phyloP scores from a whole-genome alignment of 2,329 filamentous ascomycete genomes.

The Grosmannia clavigera region DNA sequence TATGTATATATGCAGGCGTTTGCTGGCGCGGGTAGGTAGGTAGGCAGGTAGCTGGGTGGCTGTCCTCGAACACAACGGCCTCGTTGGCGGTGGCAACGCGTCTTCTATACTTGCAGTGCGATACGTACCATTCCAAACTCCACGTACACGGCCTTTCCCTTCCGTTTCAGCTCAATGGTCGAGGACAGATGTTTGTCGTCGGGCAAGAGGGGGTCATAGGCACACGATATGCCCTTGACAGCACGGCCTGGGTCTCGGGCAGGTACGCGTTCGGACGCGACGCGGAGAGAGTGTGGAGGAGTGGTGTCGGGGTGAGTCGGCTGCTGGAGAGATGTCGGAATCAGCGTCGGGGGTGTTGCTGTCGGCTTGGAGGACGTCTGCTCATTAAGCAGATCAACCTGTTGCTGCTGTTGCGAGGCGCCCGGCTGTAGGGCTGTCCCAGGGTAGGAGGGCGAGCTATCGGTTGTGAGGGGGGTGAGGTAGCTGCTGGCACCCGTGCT shows the following conservation, averaged over 20 bases:
- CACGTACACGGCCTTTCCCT: conserved; percentile 47
- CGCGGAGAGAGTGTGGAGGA: background rate
- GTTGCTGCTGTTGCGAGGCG: background rate
- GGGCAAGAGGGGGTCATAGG: conserved; percentile 43
- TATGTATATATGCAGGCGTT: conserved; percentile 4
- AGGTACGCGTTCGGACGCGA: conserved; percentile 29
- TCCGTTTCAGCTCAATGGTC: conserved; percentile 37
- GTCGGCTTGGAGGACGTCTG: background rate
- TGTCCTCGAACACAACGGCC: background rate
- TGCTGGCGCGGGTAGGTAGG: background rate
- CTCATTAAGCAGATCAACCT: background rate
- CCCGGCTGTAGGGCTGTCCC: background rate
- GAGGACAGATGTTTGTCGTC: conserved; percentile 32
- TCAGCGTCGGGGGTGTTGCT: conserved; percentile 32
- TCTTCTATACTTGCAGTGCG: background rate
- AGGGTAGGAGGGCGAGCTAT: conserved; percentile 35
- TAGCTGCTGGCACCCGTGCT: conserved; percentile 30
- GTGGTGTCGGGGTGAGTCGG: conserved; percentile 17
- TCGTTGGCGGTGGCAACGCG: background rate
- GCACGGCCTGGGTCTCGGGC: conserved; percentile 44
- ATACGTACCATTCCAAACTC: conserved; percentile 56
- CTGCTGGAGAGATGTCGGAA: conserved; percentile 32
- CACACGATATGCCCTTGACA: conserved; percentile 45
- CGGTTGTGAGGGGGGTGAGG: conserved; percentile 37
- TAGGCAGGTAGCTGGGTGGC: background rate